These are phyloP conservation scores for Mercurialis annua DNA, from an alignment of 345 rosid genomes.

Conservation along the genomic window DNA sequence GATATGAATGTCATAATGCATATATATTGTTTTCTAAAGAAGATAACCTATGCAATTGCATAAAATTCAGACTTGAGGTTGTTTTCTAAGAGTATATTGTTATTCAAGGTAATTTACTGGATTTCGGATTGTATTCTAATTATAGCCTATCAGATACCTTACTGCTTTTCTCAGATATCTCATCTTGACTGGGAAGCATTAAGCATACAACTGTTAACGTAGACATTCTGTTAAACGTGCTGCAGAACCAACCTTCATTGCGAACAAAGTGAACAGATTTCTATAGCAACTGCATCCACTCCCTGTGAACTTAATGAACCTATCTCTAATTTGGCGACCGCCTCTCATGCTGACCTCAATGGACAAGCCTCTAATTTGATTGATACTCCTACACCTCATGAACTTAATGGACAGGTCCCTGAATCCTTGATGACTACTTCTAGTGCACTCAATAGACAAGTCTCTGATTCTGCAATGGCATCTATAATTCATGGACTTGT, in stretches of 20 bases:
- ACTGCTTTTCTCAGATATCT: not conserved
- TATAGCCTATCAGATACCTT: not conserved
- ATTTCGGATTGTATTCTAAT: not conserved
- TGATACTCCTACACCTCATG: conserved; percentile 3
- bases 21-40: not conserved
- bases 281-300: conserved; percentile 6
- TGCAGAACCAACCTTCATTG: conserved; percentile 32
- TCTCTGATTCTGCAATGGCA: conserved; percentile 28
- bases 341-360: not conserved
- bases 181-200: conserved; percentile 4
- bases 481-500: conserved; percentile 32
- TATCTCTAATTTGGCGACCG: not conserved
- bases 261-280: conserved; percentile 11
- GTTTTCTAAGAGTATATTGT: not conserved
- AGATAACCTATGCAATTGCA: conserved; percentile 6
- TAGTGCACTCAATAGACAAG: conserved; percentile 4
- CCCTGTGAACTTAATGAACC: not conserved
- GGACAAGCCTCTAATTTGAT: conserved; percentile 10
- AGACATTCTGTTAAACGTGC: conserved; percentile 14
- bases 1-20: not conserved
- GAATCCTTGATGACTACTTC: not conserved
- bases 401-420: not conserved
- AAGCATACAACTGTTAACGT: conserved; percentile 22
- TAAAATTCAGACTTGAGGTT: not conserved
- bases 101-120: not conserved